phyloP scores from a whole-genome alignment of 257 asterid genomes.

The Nicotiana paniculata region DNA sequence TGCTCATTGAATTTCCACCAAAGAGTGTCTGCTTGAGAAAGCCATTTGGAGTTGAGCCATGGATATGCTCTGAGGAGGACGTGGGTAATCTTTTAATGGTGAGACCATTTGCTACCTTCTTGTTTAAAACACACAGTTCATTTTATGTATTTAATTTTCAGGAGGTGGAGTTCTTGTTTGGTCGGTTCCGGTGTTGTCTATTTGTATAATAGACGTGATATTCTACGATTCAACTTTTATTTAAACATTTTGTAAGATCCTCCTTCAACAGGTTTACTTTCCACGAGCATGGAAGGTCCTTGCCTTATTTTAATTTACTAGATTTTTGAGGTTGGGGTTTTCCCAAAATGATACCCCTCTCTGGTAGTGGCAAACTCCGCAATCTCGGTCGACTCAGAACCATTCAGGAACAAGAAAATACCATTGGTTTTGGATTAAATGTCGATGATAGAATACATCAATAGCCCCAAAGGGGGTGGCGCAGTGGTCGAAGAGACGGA shows the following conservation, averaged over 20 bases:
- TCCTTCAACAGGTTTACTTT: not conserved
- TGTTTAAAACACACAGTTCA: not conserved
- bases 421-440: no score
- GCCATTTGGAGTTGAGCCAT: conserved; percentile 67
- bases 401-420: not conserved
- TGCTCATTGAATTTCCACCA: conserved; percentile 66
- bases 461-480: not conserved
- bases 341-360: not conserved
- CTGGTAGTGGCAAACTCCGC: not conserved
- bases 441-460: no score
- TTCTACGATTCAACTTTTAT: not conserved
- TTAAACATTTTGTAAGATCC: not conserved
- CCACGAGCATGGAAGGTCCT: not conserved
- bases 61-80: conserved; percentile 67
- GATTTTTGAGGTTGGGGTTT: not conserved
- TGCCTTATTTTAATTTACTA: not conserved
- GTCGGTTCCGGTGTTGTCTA: not conserved
- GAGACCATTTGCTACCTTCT: conserved; percentile 20
- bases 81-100: conserved; percentile 84
- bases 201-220: not conserved
- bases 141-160: not conserved
- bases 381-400: not conserved
- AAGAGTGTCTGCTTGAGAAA: conserved; percentile 51
- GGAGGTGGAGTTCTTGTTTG: not conserved
- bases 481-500: not conserved